Percentiles rank a stretch among this genome's conserved stretches.
phyloP scores from a whole-genome alignment of 1,139 yeast genomes.

The Pichia sp. region DNA sequence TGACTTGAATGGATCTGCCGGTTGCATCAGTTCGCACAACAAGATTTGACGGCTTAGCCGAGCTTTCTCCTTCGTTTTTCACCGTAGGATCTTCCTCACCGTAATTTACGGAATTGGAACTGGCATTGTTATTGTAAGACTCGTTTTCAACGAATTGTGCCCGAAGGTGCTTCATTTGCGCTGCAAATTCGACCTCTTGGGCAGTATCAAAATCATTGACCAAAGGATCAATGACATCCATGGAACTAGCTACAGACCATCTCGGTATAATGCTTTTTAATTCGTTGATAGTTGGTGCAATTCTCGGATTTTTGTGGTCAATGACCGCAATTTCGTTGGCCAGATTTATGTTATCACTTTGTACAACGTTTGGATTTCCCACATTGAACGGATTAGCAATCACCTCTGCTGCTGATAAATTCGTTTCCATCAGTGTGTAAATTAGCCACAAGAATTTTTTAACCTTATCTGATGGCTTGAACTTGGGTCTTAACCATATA shows the following conservation, averaged over 20 bases:
- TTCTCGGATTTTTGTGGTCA: conserved; percentile 10
- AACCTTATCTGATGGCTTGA: conserved; percentile 62
- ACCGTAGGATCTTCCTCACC: conserved; percentile 4
- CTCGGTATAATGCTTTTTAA: conserved; percentile 10
- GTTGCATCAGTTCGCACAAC: not conserved
- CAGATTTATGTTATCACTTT: conserved; percentile 24
- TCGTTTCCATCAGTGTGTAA: conserved; percentile 75
- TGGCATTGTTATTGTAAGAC: conserved; percentile 7
- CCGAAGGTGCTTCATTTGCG: conserved; percentile 62
- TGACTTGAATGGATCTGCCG: conserved; percentile 4
- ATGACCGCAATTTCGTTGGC: conserved; percentile 5
- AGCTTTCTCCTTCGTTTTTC: conserved; percentile 1
- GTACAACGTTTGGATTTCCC: not conserved
- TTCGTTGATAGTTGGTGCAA: conserved; percentile 13
- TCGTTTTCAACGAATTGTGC: conserved; percentile 27
- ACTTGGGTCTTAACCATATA: conserved; percentile 31
- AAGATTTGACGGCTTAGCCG: not conserved
- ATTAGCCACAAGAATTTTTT: conserved; percentile 76
- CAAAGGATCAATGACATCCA: conserved; percentile 12
- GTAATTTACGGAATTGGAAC: not conserved
- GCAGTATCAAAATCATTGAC: conserved; percentile 52
- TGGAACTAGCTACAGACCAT: not conserved
- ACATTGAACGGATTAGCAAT: conserved; percentile 54
- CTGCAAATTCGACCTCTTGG: conserved; percentile 68
- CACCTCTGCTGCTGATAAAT: conserved; percentile 50